Conservation (phyloP, 139 green algal species). For the Edaphochlamys debaryana region DNA sequence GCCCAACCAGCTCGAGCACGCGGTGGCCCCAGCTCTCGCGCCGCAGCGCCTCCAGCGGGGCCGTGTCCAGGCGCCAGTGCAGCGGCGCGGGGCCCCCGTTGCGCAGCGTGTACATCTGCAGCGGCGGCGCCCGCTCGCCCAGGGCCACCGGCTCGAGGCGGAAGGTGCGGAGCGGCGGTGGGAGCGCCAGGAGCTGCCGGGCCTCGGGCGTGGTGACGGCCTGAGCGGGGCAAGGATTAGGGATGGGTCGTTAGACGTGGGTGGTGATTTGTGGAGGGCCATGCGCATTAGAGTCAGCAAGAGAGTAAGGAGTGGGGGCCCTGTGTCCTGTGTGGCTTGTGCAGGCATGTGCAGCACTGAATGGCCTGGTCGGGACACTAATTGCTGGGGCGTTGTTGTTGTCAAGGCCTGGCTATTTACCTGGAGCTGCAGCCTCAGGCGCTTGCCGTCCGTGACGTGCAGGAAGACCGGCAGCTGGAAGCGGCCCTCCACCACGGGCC, state of each 20-base stretch:
- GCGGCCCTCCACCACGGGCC: conserved; percentile 45
- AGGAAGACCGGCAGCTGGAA: conserved; percentile 74
- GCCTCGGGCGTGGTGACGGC: conserved; percentile 49
- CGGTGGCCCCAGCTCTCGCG: conserved; percentile 37
- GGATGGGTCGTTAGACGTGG: neutral
- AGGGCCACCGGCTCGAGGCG: conserved; percentile 64
- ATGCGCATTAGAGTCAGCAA: too few relatives aligned
- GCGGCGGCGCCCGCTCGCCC: conserved; percentile 64
- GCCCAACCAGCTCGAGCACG: conserved; percentile 48
- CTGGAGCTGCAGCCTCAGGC: conserved; percentile 67
- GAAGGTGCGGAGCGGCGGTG: conserved; percentile 47
- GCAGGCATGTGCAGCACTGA: too few relatives aligned
- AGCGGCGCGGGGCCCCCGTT: conserved; percentile 21
- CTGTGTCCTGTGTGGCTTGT: too few relatives aligned
- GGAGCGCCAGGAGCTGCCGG: conserved; percentile 47
- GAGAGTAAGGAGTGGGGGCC: too few relatives aligned
- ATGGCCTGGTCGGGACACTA: too few relatives aligned
- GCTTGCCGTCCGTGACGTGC: conserved; percentile 68
- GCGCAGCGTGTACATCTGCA: conserved; percentile 53
- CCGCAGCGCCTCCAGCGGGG: conserved; percentile 7
- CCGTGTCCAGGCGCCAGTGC: conserved; percentile 34
- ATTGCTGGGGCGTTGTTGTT: too few relatives aligned
- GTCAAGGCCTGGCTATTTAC: too few relatives aligned
- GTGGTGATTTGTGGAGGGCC: neutral
- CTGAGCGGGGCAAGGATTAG: neutral